These are phyloP conservation scores for Ulmus americana DNA, from an alignment of 331 rosid genomes.

Conservation along the genomic window DNA sequence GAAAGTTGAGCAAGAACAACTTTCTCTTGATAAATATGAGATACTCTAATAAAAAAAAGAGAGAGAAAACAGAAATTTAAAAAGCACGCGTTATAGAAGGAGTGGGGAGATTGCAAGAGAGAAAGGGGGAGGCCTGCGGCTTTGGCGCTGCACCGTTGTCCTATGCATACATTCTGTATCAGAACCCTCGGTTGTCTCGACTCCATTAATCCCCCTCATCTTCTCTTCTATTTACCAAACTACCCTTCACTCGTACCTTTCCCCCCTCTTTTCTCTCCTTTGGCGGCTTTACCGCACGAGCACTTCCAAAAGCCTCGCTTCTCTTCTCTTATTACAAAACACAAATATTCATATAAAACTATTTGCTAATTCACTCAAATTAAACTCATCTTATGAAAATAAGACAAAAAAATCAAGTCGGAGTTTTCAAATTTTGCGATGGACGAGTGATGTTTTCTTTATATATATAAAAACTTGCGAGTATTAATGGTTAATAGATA, in stretches of 20 bases:
- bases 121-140: slow-evolving; percentile 38
- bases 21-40: too few species aligned
- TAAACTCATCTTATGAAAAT: too few species aligned
- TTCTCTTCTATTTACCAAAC: slow-evolving; percentile 11
- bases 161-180: slow-evolving; percentile 22
- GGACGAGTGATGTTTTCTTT: too few species aligned
- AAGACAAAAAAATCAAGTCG: too few species aligned
- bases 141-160: slow-evolving; percentile 48
- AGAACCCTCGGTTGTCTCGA: slow-evolving; percentile 1
- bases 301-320: slow-evolving; percentile 4
- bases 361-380: too few species aligned
- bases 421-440: too few species aligned
- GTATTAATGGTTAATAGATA: background rate
- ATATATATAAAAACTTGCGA: background rate
- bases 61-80: too few species aligned
- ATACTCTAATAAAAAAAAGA: too few species aligned
- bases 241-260: background rate
- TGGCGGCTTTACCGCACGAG: slow-evolving; percentile 21
- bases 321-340: background rate
- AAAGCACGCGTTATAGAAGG: background rate
- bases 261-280: background rate
- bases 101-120: background rate
- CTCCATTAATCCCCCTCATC: slow-evolving; percentile 14
- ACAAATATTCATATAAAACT: too few species aligned
- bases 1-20: too few species aligned